phyloP scores from a whole-genome alignment of 139 green algal genomes.

The Asterochloris sp. region DNA sequence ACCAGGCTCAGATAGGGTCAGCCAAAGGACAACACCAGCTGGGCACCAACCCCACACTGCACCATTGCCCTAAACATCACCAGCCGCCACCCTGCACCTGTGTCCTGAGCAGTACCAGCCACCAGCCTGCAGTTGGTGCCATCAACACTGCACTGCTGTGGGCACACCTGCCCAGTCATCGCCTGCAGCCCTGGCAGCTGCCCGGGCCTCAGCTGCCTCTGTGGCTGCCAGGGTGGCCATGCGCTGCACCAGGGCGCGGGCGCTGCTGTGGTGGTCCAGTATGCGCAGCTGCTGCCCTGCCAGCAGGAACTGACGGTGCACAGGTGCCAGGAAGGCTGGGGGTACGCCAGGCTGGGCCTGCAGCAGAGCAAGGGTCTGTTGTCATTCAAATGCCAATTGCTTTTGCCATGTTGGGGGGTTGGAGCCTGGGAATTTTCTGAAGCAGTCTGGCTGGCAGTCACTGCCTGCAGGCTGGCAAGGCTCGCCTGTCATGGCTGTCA shows the following conservation, averaged over 20 bases:
- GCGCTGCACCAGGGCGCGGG: not conserved
- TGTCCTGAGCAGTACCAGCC: not conserved
- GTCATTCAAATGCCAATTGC: not conserved
- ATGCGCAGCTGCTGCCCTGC: slow-evolving; percentile 16
- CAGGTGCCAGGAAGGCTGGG: slow-evolving; percentile 8
- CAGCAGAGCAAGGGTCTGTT: not conserved
- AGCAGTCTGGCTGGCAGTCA: not conserved
- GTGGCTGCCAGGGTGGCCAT: not conserved
- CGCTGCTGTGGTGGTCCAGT: not conserved
- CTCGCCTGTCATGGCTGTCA: not conserved
- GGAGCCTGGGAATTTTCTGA: not conserved
- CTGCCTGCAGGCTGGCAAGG: not conserved
- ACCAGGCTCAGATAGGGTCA: not conserved
- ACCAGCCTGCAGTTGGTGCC: not conserved
- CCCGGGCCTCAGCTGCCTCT: not conserved
- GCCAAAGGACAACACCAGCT: not conserved
- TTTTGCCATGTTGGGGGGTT: not conserved
- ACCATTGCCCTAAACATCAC: too few species aligned
- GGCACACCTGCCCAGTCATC: not conserved
- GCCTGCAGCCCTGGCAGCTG: not conserved
- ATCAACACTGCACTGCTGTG: not conserved
- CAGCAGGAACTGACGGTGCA: slow-evolving; percentile 1
- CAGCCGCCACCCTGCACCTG: not conserved
- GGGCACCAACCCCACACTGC: not conserved
- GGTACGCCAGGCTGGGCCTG: not conserved